These are phyloP conservation scores for Arxiozyma heterogenica DNA, from an alignment of 1,139 yeast species.

Conservation along the genomic window DNA sequence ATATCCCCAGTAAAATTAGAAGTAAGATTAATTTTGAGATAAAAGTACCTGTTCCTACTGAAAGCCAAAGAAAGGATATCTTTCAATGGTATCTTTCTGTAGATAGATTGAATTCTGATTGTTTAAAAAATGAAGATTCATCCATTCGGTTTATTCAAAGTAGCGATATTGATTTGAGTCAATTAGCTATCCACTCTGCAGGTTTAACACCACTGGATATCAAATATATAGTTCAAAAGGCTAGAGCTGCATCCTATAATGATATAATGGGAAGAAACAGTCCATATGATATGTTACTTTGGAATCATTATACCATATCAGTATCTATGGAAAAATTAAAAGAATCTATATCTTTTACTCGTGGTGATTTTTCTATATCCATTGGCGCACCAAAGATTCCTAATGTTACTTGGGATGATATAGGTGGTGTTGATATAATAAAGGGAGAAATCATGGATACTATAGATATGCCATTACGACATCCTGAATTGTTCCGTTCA, in stretches of 20 bases:
- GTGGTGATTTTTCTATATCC: constrained; percentile 83
- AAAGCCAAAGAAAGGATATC: constrained; percentile 58
- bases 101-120: constrained; percentile 27
- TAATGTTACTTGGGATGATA: constrained; percentile 91
- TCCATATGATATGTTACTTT: constrained; percentile 19
- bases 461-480: constrained; percentile 88
- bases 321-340: constrained; percentile 60
- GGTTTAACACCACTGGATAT: constrained; percentile 86
- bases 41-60: constrained; percentile 68
- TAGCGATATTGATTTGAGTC: constrained; percentile 48
- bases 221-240: constrained; percentile 56
- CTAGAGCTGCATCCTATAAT: constrained; percentile 46
- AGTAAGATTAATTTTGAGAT: constrained; percentile 71
- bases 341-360: constrained; percentile 67
- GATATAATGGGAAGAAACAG: constrained; percentile 19
- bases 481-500: constrained; percentile 77
- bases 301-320: constrained; percentile 38
- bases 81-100: constrained; percentile 38
- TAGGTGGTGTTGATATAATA: constrained; percentile 61
- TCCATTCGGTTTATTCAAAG: constrained; percentile 25
- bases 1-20: constrained; percentile 56
- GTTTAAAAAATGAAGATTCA: neutral
- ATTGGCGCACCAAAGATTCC: constrained; percentile 97
- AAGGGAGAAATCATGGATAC: constrained; percentile 91
- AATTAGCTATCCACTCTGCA: constrained; percentile 79